Base-by-base conservation (phyloP, 2,329 filamentous ascomycete species). In the Phialophora expanda region DNA sequence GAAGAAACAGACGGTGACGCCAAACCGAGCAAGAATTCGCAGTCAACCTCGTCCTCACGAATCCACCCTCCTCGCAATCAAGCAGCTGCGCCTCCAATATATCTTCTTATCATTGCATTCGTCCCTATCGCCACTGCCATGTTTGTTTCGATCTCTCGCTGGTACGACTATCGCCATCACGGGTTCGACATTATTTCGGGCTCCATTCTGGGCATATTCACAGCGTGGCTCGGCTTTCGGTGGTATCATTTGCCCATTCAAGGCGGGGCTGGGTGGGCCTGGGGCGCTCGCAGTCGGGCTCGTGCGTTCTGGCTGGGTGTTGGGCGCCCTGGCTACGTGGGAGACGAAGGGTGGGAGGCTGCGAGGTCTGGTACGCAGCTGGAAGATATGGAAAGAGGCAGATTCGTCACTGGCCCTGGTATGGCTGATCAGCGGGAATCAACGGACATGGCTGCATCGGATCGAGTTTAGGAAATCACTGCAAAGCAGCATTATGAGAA, bases 131-230 rank as follows among this genome's bases (percentile, higher is more conserved):
- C 88, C 64, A 81, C 86, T 1, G 90, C 93, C 4, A 85, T 93
- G 69, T 97, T 93, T 79, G 90, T 97, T 68, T 85, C 89, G n/a
- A 87, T 89, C 30, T 94, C 92, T 1, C 90, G 94, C 11, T 98
- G 90, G 85, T 93, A 89, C 66, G 89, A 97, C 77, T 96, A 89
- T 80, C 88, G 91, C 46, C 94, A 98, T 77, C 91, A 94, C 76
- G 93, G 89, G n/a, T 94, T 97, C 76, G 94, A 98, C 70, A 91
- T 97, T 70, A 79, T 97, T 2, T 92, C 90, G 69, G 94, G 94
- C n/a, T 90, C 89, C 62, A 70, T 90, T 12, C 90, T 97, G 68
- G 94, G 94, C 8, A 84, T 89, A 14, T 78, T 88, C 53, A 86
- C 86, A 44, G 86, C 91, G 22, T 88, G 89, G 75, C 87, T 94